A percentile compares a stretch with the other conserved stretches of the same genome.
Evolutionary conservation across 2,329 filamentous ascomycete species (phyloP).

Genomic region (Orbilia ellipsospora): DNA sequence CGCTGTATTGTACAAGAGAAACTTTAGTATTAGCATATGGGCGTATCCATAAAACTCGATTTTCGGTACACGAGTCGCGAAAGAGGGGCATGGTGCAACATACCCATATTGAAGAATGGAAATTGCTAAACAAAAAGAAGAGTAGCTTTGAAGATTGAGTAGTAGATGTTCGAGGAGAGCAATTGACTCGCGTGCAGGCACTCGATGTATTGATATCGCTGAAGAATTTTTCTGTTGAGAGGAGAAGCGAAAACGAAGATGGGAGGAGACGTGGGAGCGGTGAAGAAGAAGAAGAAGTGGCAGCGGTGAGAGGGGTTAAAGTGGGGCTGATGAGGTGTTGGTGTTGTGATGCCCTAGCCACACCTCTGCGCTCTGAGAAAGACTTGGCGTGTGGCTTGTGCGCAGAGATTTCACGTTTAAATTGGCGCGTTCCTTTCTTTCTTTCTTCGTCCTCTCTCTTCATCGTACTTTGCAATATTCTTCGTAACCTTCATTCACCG

Average conservation of each 20-base stretch:
- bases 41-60: neutral
- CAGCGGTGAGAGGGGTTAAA: neutral
- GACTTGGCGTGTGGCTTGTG: slow-evolving; percentile 40
- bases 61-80: neutral
- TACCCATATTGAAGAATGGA: slow-evolving; percentile 38
- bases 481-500: neutral
- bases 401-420: slow-evolving; percentile 40
- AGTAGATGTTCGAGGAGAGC: slow-evolving; percentile 2
- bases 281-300: slow-evolving; percentile 24
- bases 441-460: neutral
- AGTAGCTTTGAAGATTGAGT: neutral
- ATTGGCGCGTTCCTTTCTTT: slow-evolving; percentile 27
- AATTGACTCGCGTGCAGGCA: slow-evolving; percentile 20
- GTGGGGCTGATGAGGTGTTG: slow-evolving; percentile 35
- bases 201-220: neutral
- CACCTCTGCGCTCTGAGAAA: neutral
- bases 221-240: neutral
- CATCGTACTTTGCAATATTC: neutral
- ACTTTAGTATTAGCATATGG: neutral
- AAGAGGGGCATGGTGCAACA: neutral
- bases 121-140: neutral
- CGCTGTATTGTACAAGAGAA: neutral
- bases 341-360: slow-evolving; percentile 34
- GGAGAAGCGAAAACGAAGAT: slow-evolving; percentile 2
- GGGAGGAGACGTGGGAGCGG: slow-evolving; percentile 24